Evolutionary conservation across 768 basidiomycete species (phyloP), one percentile per base, ranked within the genome.

Genomic region (Kwoniella newhampshirensis): DNA sequence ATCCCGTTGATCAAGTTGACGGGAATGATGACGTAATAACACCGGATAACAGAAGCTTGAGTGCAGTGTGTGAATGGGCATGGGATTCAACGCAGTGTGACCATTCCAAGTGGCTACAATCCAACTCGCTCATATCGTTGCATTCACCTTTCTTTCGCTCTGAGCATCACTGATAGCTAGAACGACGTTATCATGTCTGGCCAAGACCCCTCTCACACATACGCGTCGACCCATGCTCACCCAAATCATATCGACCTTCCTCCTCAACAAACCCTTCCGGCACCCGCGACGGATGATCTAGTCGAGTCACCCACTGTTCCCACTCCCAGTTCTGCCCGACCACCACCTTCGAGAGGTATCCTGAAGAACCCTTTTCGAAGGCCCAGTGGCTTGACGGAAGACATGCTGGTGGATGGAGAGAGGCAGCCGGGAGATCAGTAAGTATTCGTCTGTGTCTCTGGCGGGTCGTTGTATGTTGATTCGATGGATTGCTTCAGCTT

Each of bases 401-500:
- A 55, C 21, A 36, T 46, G 21, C 12, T 44, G 7, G 39, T 52
- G 7, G 53, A 50, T 47, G 60, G 49, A 20, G 46, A 52, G n/a
- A 21, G 47, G 13, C 44, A 26, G 17, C 50, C 41, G 2, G 56
- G 44, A 12, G 63, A 62, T 2, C 57, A 59, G 55, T 61, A 42
- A 55, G 63, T 46, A n/a, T n/a, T n/a, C n/a, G n/a, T n/a, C n/a
- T n/a, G n/a, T n/a, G n/a, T n/a, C n/a, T n/a, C n/a, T n/a, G n/a
- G n/a, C n/a, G n/a, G n/a, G n/a, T n/a, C n/a, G n/a, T n/a, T n/a
- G n/a, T n/a, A n/a, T n/a, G n/a, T n/a, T n/a, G n/a, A n/a, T 41
- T 25, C 50, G 1, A 20, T 47, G 23, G 7, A 1, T 1, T 28
- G 3, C 4, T 23, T 35, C 64, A 92, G 86, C 67, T 72, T 96